These are phyloP conservation scores for Boletus semigastroideus DNA, from an alignment of 1,284 basidiomycete species.

Conservation along the genomic window DNA sequence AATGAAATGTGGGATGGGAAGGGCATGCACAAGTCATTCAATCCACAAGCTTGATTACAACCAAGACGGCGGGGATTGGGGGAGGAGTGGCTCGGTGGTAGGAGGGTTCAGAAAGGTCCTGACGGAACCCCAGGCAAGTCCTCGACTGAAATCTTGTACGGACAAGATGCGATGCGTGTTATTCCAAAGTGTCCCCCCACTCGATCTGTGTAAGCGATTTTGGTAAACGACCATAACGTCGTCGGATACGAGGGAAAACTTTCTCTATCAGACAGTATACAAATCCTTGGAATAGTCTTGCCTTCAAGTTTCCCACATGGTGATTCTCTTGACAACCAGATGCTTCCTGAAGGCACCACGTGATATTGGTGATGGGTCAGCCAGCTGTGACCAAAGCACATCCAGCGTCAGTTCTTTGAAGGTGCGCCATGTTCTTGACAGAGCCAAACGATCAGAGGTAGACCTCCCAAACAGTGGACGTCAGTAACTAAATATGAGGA, in stretches of 20 bases:
- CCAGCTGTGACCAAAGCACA: constrained; percentile 26
- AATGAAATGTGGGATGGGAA: background rate
- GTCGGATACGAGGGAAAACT: background rate
- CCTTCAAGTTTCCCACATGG: background rate
- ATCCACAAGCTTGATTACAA: background rate
- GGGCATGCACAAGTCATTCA: background rate
- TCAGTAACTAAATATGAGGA: constrained; percentile 20
- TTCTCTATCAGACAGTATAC: too few relatives aligned
- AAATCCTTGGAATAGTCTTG: background rate
- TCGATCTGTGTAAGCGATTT: background rate
- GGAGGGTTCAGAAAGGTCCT: background rate
- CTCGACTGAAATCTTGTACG: background rate
- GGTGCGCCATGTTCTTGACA: constrained; percentile 23
- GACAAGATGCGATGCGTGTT: background rate
- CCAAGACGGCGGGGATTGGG: background rate
- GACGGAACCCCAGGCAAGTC: background rate
- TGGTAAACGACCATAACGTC: background rate
- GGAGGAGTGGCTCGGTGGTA: background rate
- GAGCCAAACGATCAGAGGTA: background rate
- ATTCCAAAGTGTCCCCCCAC: background rate
- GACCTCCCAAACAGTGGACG: background rate
- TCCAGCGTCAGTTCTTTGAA: constrained; percentile 30
- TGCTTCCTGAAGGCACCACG: constrained; percentile 23
- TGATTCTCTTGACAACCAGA: constrained; percentile 2
- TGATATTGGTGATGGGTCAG: constrained; percentile 21